Evolutionary conservation across 371 early-diverging fungal genomes (phyloP), one percentile per base, ranked within the genome.

Genomic region (Mycotypha africana): DNA sequence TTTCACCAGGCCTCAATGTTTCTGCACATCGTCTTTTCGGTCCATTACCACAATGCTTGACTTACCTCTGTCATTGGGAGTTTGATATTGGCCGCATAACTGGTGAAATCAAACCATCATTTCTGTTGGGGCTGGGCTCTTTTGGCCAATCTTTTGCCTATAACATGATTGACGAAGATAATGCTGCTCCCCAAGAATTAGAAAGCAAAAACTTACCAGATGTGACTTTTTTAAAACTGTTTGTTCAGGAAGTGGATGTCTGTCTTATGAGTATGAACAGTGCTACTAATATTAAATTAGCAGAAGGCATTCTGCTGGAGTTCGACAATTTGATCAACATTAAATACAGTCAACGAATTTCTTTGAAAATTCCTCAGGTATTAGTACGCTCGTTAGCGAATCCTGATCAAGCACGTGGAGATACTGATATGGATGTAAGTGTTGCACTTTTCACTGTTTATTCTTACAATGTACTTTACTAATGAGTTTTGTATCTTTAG

Each of bases 1-100:
- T 28, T 11, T n/a, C 28, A 1, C 10, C 51, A 78, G 84, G 80
- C 16, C 51, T 83, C 7, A 70, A 70, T 20, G 68, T 86, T 10
- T 76, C 80, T 35, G 83, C 78, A 0, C 89, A 88, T 52, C 78
- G 88, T 12, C 49, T 91, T 12, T 87, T 84, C 57, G 92, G 91
- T 0, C 89, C 87, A 2, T 58, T 79, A 11, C 91, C 92, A 0
- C 70, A 79, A 16, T 82, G 67, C 10, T 62, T 75, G 0, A 82
- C 83, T 0, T 91, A 89, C 58, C 79, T 85, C 0, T 79, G 81
- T 25, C 81, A 88, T 52, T 89, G 87, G 85, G 77, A 80, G 12
- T 63, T 89, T 38, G 76, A 81, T 36, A 51, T 85, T 17, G 89
- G 85, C 2, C 56, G 71, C 3, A 77, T 92, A 20, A 65, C 65